Evolutionary conservation across 2,329 filamentous ascomycete species (phyloP).

Genomic region (Intubia oerlemansii): DNA sequence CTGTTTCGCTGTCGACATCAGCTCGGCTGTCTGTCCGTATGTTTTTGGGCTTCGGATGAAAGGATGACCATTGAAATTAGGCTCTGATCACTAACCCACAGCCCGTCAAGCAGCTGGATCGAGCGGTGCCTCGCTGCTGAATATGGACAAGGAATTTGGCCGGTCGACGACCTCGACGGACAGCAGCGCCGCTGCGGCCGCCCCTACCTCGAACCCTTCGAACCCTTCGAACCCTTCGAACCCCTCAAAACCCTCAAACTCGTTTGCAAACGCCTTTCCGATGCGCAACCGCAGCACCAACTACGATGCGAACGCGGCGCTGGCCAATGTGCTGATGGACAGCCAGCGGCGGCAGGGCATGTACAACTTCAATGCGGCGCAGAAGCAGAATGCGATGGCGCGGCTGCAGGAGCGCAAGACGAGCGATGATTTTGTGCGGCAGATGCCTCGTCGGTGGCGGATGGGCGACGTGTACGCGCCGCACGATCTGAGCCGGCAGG

Average conservation of each 20-base stretch:
- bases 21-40: slow-evolving; percentile 3
- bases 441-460: slow-evolving; percentile 51
- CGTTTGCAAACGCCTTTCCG: not conserved
- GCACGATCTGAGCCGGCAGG: slow-evolving; percentile 57
- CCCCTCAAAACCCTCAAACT: too few relatives aligned
- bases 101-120: slow-evolving; percentile 1
- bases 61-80: too few relatives aligned
- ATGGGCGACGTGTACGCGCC: slow-evolving; percentile 77
- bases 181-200: not conserved
- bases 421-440: slow-evolving; percentile 32
- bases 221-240: too few relatives aligned
- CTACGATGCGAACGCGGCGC: slow-evolving; percentile 3
- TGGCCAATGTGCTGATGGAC: slow-evolving; percentile 6
- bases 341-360: slow-evolving; percentile 5
- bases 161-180: too few relatives aligned
- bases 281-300: not conserved
- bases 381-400: slow-evolving; percentile 14
- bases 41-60: not conserved
- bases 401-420: slow-evolving; percentile 19
- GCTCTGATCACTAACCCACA: not conserved
- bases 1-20: slow-evolving; percentile 4
- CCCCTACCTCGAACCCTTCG: not conserved
- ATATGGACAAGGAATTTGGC: too few relatives aligned
- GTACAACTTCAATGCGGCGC: slow-evolving; percentile 3
- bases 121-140: slow-evolving; percentile 6